Base-by-base conservation (phyloP, 192 early-diverging fungal species). In the Mortierella hygrophila region DNA sequence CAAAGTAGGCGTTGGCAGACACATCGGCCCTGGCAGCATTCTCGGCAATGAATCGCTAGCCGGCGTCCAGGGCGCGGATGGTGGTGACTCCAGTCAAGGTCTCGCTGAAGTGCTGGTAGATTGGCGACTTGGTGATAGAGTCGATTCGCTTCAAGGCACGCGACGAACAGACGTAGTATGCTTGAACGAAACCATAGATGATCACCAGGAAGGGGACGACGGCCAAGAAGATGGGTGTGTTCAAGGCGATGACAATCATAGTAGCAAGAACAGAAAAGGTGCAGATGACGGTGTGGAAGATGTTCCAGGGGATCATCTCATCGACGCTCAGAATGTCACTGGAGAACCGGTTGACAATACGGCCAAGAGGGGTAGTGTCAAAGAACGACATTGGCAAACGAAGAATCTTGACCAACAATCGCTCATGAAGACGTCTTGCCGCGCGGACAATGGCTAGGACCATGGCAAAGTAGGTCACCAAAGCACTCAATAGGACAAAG, bases 271-370 rank as follows among this genome's bases (percentile, higher is more conserved):
- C 89, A 20, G 80, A 80, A 11, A 42, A 41, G 10, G 47, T 72
- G 44, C 41, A 88, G 23, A 82, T 80, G 80, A 92, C 80, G 52
- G 83, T 91, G 23, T 70, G 79, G 52, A 86, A 82, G 52, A 91
- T 85, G 26, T 88, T 85, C 76, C 88, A 82, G 8, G 94, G 93
- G 7, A 94, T 80, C 23, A 89, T 49, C 80, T 96, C 95, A 75
- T 97, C 97, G 13, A 97, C 88, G 29, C 93, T 94, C 80, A 94
- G 92, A 76, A 95, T 92, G 80, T 98, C 97, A 77, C 96, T 97
- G 65, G 95, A 95, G 82, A 98, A 97, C 18, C 97, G 93, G 81
- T 98, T 97, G 42, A 97, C 82, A 83, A 98, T 93, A 68, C 97
- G 93, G 15, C 97, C 96, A 0, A 96, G 83, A 32, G 97, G 97